Evolutionary conservation across 768 basidiomycete genomes (phyloP), one percentile per base, ranked within the genome.

Genomic region (Thelephora ganbajun): DNA sequence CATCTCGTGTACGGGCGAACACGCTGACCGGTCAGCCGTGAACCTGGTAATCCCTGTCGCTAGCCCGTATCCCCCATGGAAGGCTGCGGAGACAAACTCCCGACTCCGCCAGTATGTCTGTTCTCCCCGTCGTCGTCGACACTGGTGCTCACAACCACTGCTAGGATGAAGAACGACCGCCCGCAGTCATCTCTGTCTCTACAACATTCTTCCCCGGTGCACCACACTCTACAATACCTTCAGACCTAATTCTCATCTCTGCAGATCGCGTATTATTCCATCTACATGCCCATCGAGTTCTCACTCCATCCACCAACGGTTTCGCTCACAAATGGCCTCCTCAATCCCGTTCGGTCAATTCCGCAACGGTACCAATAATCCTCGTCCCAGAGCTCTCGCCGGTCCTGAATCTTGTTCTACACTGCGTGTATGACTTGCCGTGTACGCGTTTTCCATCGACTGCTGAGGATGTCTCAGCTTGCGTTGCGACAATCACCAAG

Each of bases 331-430:
- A 33, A 41, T 1, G 35, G 33, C 33, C 52, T 41, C 33, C 37
- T 11, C 20, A 42, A n/a, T 48, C 62, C 6, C 1, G 18, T 16
- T 35, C 33, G 43, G 14, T 18, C 20, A 50, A 48, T 44, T 35
- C 50, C 23, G 35, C 13, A 64, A 69, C 12, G 68, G 68, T 6
- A 47, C 61, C 33, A 11, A 60, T 45, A 33, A 49, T 59, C 23
- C 18, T 61, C 33, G 35, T 52, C 3, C 54, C 63, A 1, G 63
- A 64, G 44, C 19, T 42, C 3, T 53, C 65, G 2, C 14, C 37
- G 1, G 53, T 58, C 1, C 52, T 67, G 42, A 62, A 63, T 52
- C 47, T 66, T 47, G 39, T 67, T 18, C 53, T 67, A 26, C 66
- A 66, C 48, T 51, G 51, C 7, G 49, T 64, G 41, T 66, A 66